Evolutionary conservation across 345 rosid genomes (phyloP).

Genomic region (Pugionium dolabratum): DNA sequence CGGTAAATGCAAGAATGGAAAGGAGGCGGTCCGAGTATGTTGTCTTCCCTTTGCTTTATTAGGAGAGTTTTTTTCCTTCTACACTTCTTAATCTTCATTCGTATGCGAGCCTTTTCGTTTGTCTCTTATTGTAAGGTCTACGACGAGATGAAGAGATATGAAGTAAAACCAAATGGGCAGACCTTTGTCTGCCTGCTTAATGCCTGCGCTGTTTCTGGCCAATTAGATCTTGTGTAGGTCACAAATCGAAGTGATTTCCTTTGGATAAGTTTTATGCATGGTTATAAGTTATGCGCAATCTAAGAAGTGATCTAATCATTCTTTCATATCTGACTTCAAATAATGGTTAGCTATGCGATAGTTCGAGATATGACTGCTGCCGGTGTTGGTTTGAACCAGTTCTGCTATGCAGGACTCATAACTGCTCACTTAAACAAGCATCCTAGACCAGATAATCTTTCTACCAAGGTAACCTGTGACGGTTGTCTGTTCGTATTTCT

Average conservation of each 20-base stretch:
- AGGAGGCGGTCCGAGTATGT: constrained; percentile 66
- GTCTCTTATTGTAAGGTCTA: constrained; percentile 52
- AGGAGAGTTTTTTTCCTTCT: not conserved
- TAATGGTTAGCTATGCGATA: constrained; percentile 62
- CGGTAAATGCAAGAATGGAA: constrained; percentile 84
- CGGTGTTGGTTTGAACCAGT: constrained; percentile 89
- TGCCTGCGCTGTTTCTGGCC: constrained; percentile 89
- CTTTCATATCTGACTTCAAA: constrained; percentile 18
- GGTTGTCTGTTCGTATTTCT: not conserved
- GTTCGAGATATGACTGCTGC: constrained; percentile 98
- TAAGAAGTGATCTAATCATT: constrained; percentile 5
- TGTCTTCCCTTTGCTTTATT: constrained; percentile 11
- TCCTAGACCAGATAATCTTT: constrained; percentile 63
- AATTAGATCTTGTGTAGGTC: constrained; percentile 79
- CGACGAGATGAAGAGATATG: constrained; percentile 91
- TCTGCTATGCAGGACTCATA: constrained; percentile 97
- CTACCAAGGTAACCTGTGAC: constrained; percentile 56
- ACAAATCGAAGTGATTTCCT: not conserved
- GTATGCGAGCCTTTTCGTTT: not conserved
- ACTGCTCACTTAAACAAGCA: constrained; percentile 73
- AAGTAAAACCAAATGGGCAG: constrained; percentile 91
- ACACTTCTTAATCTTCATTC: not conserved
- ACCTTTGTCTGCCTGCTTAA: constrained; percentile 81
- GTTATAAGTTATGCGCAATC: not conserved
- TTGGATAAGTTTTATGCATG: constrained; percentile 10